A percentile compares a stretch with the other conserved stretches of the same genome.
Conservation (phyloP, 2,329 filamentous ascomycete genomes). For the Aspergillus pseudoglaucus region DNA sequence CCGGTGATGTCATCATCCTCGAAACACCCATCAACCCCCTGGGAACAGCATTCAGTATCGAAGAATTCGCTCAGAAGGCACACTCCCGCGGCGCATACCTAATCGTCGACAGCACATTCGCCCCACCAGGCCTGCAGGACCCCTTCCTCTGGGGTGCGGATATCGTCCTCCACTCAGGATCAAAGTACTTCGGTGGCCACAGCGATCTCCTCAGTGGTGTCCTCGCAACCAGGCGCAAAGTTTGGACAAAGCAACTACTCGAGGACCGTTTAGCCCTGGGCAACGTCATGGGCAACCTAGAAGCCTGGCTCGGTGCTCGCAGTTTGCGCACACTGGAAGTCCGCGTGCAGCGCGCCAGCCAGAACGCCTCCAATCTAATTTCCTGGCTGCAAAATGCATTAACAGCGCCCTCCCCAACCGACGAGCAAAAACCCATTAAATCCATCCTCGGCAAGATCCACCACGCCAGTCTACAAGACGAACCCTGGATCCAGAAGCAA, state of each 20-base stretch:
- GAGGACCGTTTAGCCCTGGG: slow-evolving; percentile 70
- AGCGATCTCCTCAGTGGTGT: slow-evolving; percentile 87
- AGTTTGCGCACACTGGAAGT: slow-evolving; percentile 79
- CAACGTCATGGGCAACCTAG: slow-evolving; percentile 74
- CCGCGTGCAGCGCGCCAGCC: slow-evolving; percentile 66
- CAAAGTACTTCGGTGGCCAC: slow-evolving; percentile 93
- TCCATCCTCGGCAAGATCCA: slow-evolving; percentile 55
- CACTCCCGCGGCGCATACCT: slow-evolving; percentile 64
- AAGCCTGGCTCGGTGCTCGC: slow-evolving; percentile 83
- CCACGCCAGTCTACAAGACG: slow-evolving; percentile 75
- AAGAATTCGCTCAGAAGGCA: slow-evolving; percentile 63
- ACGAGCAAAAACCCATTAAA: slow-evolving; percentile 40
- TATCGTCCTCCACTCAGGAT: slow-evolving; percentile 81
- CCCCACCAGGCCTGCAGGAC: slow-evolving; percentile 77
- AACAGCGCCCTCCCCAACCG: slow-evolving; percentile 25
- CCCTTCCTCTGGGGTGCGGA: slow-evolving; percentile 76
- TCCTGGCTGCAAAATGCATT: slow-evolving; percentile 58
- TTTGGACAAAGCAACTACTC: slow-evolving; percentile 54
- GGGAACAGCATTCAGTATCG: slow-evolving; percentile 68
- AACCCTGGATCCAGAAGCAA: slow-evolving; percentile 70
- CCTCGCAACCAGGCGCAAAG: slow-evolving; percentile 53
- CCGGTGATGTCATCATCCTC: slow-evolving; percentile 77
- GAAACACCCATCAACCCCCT: slow-evolving; percentile 90
- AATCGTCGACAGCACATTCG: slow-evolving; percentile 84
- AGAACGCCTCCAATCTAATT: slow-evolving; percentile 63